A percentile compares a stretch with the other conserved stretches of the same genome.
Evolutionary conservation across 1,139 yeast species (phyloP).

Genomic region (Yamadazyma dushanensis): DNA sequence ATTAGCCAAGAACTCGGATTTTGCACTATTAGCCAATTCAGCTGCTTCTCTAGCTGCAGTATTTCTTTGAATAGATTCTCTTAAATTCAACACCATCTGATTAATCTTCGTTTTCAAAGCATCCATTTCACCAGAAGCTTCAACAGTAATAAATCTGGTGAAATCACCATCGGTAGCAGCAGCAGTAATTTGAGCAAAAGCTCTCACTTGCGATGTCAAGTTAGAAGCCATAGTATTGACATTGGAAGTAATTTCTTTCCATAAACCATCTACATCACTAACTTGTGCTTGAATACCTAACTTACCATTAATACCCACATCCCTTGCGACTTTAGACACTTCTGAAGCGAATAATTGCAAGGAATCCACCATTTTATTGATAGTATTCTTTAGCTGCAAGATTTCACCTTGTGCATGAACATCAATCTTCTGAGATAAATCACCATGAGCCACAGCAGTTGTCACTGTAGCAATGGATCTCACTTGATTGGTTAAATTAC

Average conservation of each 20-base stretch:
- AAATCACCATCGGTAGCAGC: conserved; percentile 95
- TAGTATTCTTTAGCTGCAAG: conserved; percentile 73
- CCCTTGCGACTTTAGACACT: conserved; percentile 86
- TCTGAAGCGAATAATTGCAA: conserved; percentile 85
- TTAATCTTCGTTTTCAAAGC: conserved; percentile 87
- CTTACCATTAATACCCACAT: conserved; percentile 91
- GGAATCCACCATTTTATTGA: conserved; percentile 90
- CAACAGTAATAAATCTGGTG: conserved; percentile 85
- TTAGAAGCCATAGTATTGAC: conserved; percentile 93
- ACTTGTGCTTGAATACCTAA: conserved; percentile 91
- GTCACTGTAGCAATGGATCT: conserved; percentile 89
- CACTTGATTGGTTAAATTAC: conserved; percentile 84
- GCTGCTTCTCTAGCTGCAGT: conserved; percentile 95
- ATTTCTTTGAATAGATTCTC: conserved; percentile 87
- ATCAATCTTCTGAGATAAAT: conserved; percentile 80
- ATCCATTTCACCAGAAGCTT: conserved; percentile 92
- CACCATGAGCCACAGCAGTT: conserved; percentile 92
- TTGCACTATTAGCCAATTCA: conserved; percentile 85
- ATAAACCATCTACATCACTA: conserved; percentile 83
- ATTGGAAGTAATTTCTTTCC: conserved; percentile 92
- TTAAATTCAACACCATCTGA: conserved; percentile 84
- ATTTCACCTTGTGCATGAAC: conserved; percentile 90
- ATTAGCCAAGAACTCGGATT: conserved; percentile 86
- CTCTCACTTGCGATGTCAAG: conserved; percentile 88
- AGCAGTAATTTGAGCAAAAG: conserved; percentile 90